A percentile compares a stretch with the other conserved stretches of the same genome.
Evolutionary conservation across 192 early-diverging fungal species (phyloP).

Genomic region (Kickxella alabastrina): DNA sequence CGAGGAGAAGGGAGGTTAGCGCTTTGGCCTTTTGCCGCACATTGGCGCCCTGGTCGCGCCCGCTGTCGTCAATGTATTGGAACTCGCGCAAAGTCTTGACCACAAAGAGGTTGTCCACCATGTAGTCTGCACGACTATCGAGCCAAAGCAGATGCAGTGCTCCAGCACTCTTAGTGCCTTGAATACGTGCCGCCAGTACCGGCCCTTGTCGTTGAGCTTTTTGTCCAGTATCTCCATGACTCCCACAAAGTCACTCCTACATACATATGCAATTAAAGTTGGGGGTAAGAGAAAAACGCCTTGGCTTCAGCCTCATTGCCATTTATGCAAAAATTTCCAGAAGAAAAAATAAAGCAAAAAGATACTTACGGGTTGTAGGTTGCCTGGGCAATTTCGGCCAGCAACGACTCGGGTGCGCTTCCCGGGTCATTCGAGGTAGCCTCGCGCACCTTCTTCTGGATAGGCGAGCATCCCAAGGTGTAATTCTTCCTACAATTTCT

Average conservation of each 20-base stretch:
- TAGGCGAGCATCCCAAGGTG: slow-evolving; percentile 86
- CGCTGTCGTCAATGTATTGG: slow-evolving; percentile 90
- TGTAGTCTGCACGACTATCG: slow-evolving; percentile 81
- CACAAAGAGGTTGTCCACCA: slow-evolving; percentile 83
- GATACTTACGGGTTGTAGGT: slow-evolving; percentile 79
- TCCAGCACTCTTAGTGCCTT: slow-evolving; percentile 87
- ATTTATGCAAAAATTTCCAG: too few relatives aligned
- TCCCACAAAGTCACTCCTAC: slow-evolving; percentile 81
- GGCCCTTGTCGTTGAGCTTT: slow-evolving; percentile 94
- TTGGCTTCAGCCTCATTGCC: too few relatives aligned
- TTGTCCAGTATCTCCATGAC: slow-evolving; percentile 99
- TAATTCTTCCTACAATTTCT: slow-evolving; percentile 82
- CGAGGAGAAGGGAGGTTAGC: slow-evolving; percentile 73
- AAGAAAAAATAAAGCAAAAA: too few relatives aligned
- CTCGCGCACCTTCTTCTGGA: slow-evolving; percentile 85
- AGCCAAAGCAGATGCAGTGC: slow-evolving; percentile 80
- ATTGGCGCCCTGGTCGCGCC: slow-evolving; percentile 86
- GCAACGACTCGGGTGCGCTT: slow-evolving; percentile 68
- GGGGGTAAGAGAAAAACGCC: too few relatives aligned
- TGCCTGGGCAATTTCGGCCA: slow-evolving; percentile 82
- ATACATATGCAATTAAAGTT: slow-evolving; percentile 21
- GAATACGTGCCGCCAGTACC: slow-evolving; percentile 98
- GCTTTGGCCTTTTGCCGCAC: slow-evolving; percentile 94
- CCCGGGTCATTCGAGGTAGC: slow-evolving; percentile 78
- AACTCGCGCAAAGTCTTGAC: slow-evolving; percentile 98